Percentiles rank a stretch among this genome's conserved stretches.
These are phyloP conservation scores for Buddleja alternifolia DNA, from an alignment of 257 asterid species.

Conservation along the genomic window DNA sequence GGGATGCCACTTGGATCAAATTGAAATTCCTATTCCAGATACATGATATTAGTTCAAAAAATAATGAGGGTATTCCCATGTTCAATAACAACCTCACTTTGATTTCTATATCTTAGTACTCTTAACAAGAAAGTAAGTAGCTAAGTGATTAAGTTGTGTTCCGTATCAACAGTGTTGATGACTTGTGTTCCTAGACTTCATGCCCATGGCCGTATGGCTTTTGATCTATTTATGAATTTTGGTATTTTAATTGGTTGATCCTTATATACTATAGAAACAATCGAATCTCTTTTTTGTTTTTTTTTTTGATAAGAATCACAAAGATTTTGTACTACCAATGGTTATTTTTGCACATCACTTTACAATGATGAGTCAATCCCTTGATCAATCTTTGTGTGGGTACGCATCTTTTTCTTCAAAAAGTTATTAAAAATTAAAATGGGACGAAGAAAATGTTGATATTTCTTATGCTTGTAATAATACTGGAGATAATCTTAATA, in stretches of 20 bases:
- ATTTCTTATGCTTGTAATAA: constrained; percentile 1
- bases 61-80: too few species aligned
- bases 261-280: constrained; percentile 40
- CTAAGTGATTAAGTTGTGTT: not conserved
- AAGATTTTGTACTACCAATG: constrained; percentile 67
- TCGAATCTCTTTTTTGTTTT: too few species aligned
- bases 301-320: too few species aligned
- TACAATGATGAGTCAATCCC: constrained; percentile 73
- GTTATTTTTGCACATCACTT: constrained; percentile 76
- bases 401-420: constrained; percentile 30
- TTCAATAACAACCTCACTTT: too few species aligned
- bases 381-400: constrained; percentile 84
- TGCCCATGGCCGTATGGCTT: not conserved
- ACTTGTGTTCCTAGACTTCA: not conserved
- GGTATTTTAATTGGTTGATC: constrained; percentile 19
- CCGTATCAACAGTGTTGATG: not conserved
- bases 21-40: constrained; percentile 11
- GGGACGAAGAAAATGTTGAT: not conserved
- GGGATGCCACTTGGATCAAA: not conserved
- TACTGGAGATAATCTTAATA: not conserved
- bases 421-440: not conserved
- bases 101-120: too few species aligned
- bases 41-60: not conserved
- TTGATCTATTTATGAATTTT: not conserved
- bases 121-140: not conserved